These are phyloP conservation scores for Heliamphora pulchella DNA, from an alignment of 179 eudicot species.

Conservation along the genomic window DNA sequence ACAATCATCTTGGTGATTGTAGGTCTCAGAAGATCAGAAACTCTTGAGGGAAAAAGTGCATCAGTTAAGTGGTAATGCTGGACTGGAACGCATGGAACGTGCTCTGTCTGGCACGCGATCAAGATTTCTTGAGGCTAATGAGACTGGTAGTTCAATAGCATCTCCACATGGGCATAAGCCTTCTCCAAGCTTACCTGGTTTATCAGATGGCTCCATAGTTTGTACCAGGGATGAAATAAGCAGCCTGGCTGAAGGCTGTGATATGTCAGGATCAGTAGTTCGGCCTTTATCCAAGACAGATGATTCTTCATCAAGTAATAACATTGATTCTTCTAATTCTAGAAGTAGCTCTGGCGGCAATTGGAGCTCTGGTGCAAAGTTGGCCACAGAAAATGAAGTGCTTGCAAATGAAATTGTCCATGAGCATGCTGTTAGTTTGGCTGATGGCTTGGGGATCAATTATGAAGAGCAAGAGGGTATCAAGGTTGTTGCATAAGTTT, in stretches of 20 bases:
- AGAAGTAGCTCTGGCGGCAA: slow-evolving; percentile 23
- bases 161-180: slow-evolving; percentile 49
- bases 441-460: slow-evolving; percentile 36
- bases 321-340: slow-evolving; percentile 28
- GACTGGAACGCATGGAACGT: slow-evolving; percentile 72
- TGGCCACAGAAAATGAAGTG: slow-evolving; percentile 58
- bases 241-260: slow-evolving; percentile 17
- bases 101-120: slow-evolving; percentile 64
- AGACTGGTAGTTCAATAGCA: slow-evolving; percentile 43
- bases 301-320: slow-evolving; percentile 25
- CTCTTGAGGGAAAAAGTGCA: slow-evolving; percentile 77
- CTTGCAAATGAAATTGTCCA: slow-evolving; percentile 77
- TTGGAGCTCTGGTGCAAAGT: slow-evolving; percentile 21
- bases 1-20: not conserved
- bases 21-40: slow-evolving; percentile 80
- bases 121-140: slow-evolving; percentile 59
- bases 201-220: slow-evolving; percentile 31
- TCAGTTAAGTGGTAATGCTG: slow-evolving; percentile 78
- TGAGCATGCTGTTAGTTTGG: slow-evolving; percentile 45
- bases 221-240: slow-evolving; percentile 30
- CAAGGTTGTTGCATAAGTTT: slow-evolving; percentile 43
- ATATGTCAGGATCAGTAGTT: slow-evolving; percentile 41
- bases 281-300: slow-evolving; percentile 63
- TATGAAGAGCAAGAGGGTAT: slow-evolving; percentile 31
- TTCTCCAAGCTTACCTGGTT: slow-evolving; percentile 39